These are phyloP conservation scores for Monosporascus sp. DNA, from an alignment of 2,329 filamentous ascomycete genomes.

Conservation along the genomic window DNA sequence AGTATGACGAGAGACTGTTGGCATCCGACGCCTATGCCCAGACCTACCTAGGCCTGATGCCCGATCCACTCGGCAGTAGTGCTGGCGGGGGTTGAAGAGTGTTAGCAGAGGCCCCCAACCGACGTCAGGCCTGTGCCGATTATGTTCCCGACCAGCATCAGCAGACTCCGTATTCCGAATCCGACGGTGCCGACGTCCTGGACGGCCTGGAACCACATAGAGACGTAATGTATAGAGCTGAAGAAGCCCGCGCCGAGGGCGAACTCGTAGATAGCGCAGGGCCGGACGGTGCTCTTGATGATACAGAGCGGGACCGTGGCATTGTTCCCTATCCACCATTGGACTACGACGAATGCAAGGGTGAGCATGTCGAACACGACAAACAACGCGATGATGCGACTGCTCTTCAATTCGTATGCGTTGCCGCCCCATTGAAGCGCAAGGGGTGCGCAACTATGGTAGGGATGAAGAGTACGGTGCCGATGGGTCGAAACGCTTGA, in stretches of 20 bases:
- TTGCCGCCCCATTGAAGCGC: too few relatives aligned
- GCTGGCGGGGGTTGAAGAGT: slow-evolving; percentile 14
- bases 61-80: too few relatives aligned
- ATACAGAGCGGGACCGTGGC: slow-evolving; percentile 40
- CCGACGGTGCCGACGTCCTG: slow-evolving; percentile 32
- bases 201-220: slow-evolving; percentile 43
- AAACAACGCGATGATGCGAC: too few relatives aligned
- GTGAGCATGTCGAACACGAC: slow-evolving; percentile 14
- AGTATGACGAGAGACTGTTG: slow-evolving; percentile 42
- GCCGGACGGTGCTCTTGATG: slow-evolving; percentile 33
- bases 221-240: slow-evolving; percentile 32
- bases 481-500: too few relatives aligned
- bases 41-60: too few relatives aligned
- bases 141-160: slow-evolving; percentile 33
- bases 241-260: slow-evolving; percentile 30
- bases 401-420: too few relatives aligned
- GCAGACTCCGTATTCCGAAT: slow-evolving; percentile 35
- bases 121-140: slow-evolving; percentile 29
- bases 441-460: too few relatives aligned
- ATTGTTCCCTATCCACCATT: slow-evolving; percentile 33
- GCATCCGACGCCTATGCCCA: slow-evolving; percentile 37
- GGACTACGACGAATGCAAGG: slow-evolving; percentile 31
- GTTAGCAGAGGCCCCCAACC: slow-evolving; percentile 9
- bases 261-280: slow-evolving; percentile 29
- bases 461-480: too few relatives aligned